These are phyloP conservation scores for Xenoacremonium recifei DNA, from an alignment of 2,329 filamentous ascomycete genomes.

Conservation along the genomic window DNA sequence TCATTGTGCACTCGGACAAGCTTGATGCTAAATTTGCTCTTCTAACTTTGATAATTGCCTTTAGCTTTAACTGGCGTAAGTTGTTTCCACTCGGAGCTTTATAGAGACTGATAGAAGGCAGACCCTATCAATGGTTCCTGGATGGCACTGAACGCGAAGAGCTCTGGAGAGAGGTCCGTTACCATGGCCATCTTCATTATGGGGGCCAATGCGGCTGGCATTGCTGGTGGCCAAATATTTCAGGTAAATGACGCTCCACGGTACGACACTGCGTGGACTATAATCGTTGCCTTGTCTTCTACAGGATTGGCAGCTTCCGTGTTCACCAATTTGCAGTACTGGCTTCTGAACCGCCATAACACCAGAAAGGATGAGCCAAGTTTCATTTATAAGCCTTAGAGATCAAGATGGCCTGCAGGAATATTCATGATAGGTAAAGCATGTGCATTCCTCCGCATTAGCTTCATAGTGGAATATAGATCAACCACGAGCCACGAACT, in stretches of 20 bases:
- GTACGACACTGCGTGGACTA: constrained; percentile 20
- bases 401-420: no score
- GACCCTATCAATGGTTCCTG: constrained; percentile 24
- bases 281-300: constrained; percentile 17
- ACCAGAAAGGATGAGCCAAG: no score
- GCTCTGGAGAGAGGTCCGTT: constrained; percentile 24
- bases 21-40: constrained; percentile 26
- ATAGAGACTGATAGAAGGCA: no score
- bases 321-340: constrained; percentile 17
- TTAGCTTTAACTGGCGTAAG: constrained; percentile 31
- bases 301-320: constrained; percentile 9
- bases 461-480: no score
- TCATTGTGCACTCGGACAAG: constrained; percentile 24
- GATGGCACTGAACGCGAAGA: constrained; percentile 25
- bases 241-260: constrained; percentile 22
- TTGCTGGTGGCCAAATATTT: constrained; percentile 25
- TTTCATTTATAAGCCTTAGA: no score
- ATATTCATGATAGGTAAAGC: no score
- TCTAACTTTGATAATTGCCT: constrained; percentile 23
- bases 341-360: no score
- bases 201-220: constrained; percentile 26
- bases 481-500: no score
- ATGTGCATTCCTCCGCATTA: no score
- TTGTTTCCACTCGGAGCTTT: background rate
- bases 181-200: constrained; percentile 28